Conservation (phyloP, 176 grass and related monocot genomes). For the Oryza glumipatula region DNA sequence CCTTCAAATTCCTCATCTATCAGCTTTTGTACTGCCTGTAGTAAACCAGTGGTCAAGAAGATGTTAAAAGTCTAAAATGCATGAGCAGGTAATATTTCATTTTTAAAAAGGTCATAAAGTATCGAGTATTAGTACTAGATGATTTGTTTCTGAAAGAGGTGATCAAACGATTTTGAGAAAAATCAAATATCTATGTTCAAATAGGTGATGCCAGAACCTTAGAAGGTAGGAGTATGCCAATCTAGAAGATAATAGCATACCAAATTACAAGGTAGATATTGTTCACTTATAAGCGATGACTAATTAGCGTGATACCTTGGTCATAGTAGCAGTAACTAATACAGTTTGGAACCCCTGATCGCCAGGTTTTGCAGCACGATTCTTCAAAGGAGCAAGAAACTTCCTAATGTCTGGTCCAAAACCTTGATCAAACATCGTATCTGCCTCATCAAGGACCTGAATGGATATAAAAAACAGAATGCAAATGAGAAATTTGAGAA, state of each 20-base stretch:
- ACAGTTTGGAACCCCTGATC: conserved; percentile 95
- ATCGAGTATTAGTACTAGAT: background rate
- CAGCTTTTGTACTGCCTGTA: conserved; percentile 85
- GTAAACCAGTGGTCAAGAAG: conserved; percentile 14
- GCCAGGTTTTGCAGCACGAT: conserved; percentile 67
- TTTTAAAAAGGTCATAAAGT: background rate
- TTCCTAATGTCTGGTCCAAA: conserved; percentile 87
- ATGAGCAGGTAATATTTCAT: background rate
- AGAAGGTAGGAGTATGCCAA: background rate
- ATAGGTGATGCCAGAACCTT: background rate
- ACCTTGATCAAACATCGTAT: conserved; percentile 99
- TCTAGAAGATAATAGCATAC: conserved; percentile 6
- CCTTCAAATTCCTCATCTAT: conserved; percentile 97
- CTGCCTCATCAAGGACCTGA: conserved; percentile 95
- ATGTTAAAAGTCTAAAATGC: background rate
- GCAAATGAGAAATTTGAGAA: conserved; percentile 7
- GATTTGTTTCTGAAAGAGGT: conserved; percentile 12
- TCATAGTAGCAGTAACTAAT: conserved; percentile 91
- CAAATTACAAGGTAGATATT: background rate
- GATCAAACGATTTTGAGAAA: background rate
- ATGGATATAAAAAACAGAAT: conserved; percentile 14
- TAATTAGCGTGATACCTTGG: conserved; percentile 59
- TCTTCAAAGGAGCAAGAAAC: conserved; percentile 90
- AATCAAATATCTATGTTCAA: background rate
- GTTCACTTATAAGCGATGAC: background rate